Conservation (phyloP, 2,329 filamentous ascomycete species). For the Fusarium acutatum region DNA sequence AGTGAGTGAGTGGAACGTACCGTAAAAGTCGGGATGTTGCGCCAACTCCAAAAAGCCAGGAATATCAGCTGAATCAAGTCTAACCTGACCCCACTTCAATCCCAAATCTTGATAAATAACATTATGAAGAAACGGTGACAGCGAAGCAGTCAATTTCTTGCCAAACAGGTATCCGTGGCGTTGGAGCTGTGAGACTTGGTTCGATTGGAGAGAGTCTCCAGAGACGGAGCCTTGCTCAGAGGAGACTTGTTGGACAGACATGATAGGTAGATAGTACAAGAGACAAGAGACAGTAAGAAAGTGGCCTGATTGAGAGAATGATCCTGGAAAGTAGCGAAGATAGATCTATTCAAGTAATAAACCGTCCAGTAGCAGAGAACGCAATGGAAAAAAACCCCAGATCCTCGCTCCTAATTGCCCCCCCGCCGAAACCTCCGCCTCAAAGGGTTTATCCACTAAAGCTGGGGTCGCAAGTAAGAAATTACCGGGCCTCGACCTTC, state of each 20-base stretch:
- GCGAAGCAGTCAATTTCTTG: constrained; percentile 62
- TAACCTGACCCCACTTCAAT: constrained; percentile 60
- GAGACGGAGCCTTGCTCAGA: constrained; percentile 14
- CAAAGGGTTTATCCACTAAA: constrained; percentile 23
- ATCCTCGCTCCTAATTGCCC: neutral
- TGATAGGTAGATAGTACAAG: constrained; percentile 1
- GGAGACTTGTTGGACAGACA: constrained; percentile 29
- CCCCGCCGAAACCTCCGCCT: neutral
- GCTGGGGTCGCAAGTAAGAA: neutral
- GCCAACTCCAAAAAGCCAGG: constrained; percentile 59
- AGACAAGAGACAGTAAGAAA: neutral
- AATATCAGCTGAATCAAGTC: constrained; percentile 63
- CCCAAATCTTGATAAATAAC: constrained; percentile 61
- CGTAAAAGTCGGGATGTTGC: constrained; percentile 68
- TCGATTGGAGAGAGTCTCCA: constrained; percentile 36
- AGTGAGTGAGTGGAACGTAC: constrained; percentile 50
- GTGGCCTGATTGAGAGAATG: neutral
- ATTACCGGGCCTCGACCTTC: constrained; percentile 1
- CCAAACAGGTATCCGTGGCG: constrained; percentile 66
- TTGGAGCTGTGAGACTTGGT: constrained; percentile 45
- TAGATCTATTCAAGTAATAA: constrained; percentile 24
- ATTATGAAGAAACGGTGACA: constrained; percentile 64
- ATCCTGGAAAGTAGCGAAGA: neutral
- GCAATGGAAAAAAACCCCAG: neutral
- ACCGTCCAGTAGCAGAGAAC: constrained; percentile 14